Base-by-base conservation (phyloP, 805 yeast genomes). In the Candida xiaguanensis region DNA sequence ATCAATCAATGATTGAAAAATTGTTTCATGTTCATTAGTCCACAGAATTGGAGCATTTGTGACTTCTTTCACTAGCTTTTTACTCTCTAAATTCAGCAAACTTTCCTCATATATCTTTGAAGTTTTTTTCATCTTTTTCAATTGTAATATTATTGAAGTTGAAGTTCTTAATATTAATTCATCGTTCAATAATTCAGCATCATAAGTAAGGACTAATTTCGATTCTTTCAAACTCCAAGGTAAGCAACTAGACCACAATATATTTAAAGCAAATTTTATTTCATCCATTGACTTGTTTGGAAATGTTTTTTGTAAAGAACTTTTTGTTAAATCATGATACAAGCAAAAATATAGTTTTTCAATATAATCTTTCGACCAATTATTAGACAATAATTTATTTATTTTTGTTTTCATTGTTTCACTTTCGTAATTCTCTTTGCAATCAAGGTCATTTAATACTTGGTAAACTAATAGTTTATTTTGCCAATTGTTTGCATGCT, bases 321-420 rank as follows among this genome's bases (percentile, higher is more conserved):
- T 27, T 12, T 13, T 24, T 5, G 41, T 32, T 7, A 28, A 18
- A 38, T 38, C 31, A 16, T 27, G 37, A 26, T 32, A 32, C 4
- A 31, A 25, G 8, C 31, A 32, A 27, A 24, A 14, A 18, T 17
- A 19, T 22, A 38, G 8, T 12, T 8, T 2, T 33, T 38, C 33
- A 18, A 32, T 32, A 9, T 38, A 36, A 19, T 14, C 9, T 22
- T 26, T 27, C 2, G 37, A 31, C 32, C 33, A 38, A n/a, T 34
- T 24, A 6, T 24, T 12, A 16, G 14, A 3, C 23, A 25, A 24
- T 8, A 34, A 11, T 6, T 16, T 3, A 5, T 25, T 7, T 8
- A 34, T 17, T 34, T 25, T 24, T 6, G 23, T 22, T 25, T 17
- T 18, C 13, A 34, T 12, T 11, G 8, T 8, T 4, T 3, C 11